A percentile compares a stretch with the other conserved stretches of the same genome.
Evolutionary conservation across 768 basidiomycete species (phyloP).

Genomic region (Hericium erinaceus): DNA sequence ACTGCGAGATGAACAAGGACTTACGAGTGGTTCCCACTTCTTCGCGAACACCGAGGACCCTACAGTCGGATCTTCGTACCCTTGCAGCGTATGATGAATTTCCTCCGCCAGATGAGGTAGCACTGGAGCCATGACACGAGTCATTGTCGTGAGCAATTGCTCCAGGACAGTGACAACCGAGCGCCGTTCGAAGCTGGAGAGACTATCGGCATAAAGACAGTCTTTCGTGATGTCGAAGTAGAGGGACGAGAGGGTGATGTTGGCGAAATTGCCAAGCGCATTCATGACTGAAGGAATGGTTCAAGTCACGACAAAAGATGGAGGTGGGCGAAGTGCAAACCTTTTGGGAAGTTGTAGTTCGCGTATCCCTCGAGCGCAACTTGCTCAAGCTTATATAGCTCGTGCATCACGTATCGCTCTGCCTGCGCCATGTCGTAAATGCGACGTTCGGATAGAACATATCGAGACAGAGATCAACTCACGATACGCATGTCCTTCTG

Average conservation of each 20-base stretch:
- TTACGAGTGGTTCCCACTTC: constrained; percentile 62
- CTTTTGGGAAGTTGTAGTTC: constrained; percentile 74
- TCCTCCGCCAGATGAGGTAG: constrained; percentile 90
- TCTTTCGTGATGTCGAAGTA: constrained; percentile 95
- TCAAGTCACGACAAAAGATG: neutral
- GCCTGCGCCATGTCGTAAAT: constrained; percentile 34
- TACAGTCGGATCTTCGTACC: constrained; percentile 15
- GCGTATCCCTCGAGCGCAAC: constrained; percentile 60
- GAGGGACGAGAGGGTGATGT: constrained; percentile 76
- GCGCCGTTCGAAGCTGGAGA: constrained; percentile 43
- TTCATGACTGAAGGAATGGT: constrained; percentile 45
- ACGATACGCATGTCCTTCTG: constrained; percentile 31
- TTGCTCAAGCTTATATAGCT: constrained; percentile 65
- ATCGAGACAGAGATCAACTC: too few relatives aligned
- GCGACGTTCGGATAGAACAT: too few relatives aligned
- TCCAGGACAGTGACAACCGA: constrained; percentile 64
- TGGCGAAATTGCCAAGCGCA: constrained; percentile 67
- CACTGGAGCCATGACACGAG: constrained; percentile 71
- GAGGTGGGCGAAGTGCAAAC: constrained; percentile 28
- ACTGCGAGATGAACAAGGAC: constrained; percentile 16
- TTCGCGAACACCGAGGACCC: constrained; percentile 58
- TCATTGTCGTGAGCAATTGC: constrained; percentile 62
- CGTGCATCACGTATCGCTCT: constrained; percentile 82
- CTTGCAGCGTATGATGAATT: constrained; percentile 37
- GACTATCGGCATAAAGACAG: constrained; percentile 65